Percentiles rank a stretch among this genome's conserved stretches.
phyloP scores from a whole-genome alignment of 2,329 filamentous ascomycete species.

The Microdochium bolleyi region DNA sequence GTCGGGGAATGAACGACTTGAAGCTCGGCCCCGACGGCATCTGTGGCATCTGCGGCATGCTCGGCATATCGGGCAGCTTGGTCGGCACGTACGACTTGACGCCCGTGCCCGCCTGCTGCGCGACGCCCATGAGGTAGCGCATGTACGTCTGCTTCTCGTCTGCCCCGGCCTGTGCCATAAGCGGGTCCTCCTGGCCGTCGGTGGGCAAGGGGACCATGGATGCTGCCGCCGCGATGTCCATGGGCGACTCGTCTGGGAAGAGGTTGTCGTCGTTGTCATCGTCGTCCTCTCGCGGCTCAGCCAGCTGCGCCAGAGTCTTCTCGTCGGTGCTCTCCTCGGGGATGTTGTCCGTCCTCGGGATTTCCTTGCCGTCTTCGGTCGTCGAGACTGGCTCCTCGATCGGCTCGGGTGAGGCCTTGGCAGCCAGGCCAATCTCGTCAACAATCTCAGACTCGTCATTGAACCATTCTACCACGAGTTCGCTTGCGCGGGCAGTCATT shows the following conservation, averaged over 20 bases:
- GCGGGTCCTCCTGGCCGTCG: slow-evolving; percentile 24
- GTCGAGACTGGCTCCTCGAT: slow-evolving; percentile 23
- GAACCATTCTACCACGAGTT: slow-evolving; percentile 51
- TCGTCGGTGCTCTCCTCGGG: slow-evolving; percentile 6
- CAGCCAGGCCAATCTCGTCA: slow-evolving; percentile 38
- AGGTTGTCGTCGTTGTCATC: slow-evolving; percentile 9
- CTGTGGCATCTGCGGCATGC: slow-evolving; percentile 25
- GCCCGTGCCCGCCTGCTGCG: slow-evolving; percentile 38
- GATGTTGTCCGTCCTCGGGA: slow-evolving; percentile 17
- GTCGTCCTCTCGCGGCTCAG: slow-evolving; percentile 10
- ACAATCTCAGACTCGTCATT: slow-evolving; percentile 32
- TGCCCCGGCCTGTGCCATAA: slow-evolving; percentile 22
- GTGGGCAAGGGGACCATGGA: slow-evolving; percentile 38
- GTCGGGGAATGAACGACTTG: slow-evolving; percentile 20
- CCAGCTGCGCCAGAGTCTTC: background rate
- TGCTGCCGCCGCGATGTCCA: slow-evolving; percentile 45
- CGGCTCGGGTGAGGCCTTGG: slow-evolving; percentile 27
- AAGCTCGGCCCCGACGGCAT: slow-evolving; percentile 21
- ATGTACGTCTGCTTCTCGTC: slow-evolving; percentile 34
- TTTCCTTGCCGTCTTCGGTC: slow-evolving; percentile 19
- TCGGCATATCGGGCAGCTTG: slow-evolving; percentile 28
- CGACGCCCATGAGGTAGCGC: slow-evolving; percentile 39
- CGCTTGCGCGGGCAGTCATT: slow-evolving; percentile 52
- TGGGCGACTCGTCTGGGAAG: slow-evolving; percentile 33
- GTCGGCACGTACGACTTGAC: slow-evolving; percentile 36